These are phyloP conservation scores for Stellera chamaejasme DNA, from an alignment of 345 rosid genomes.

Conservation along the genomic window DNA sequence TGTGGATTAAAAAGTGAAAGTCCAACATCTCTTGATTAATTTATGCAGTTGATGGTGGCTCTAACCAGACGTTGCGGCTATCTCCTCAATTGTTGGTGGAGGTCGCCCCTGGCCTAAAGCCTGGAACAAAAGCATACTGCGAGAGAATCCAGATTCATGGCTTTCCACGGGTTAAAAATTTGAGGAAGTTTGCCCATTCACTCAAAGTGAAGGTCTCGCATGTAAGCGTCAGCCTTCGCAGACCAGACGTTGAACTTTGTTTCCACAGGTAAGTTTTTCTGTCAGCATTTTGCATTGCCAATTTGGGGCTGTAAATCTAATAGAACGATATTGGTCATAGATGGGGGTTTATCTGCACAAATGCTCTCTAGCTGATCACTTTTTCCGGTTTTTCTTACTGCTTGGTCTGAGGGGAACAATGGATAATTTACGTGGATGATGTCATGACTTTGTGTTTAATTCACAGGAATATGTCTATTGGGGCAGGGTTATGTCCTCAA, in stretches of 20 bases:
- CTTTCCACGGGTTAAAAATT: constrained; percentile 43
- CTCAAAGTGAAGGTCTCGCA: constrained; percentile 41
- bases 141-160: constrained; percentile 71
- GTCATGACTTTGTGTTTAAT: neutral
- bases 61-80: constrained; percentile 25
- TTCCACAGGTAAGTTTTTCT: constrained; percentile 62
- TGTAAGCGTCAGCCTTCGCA: constrained; percentile 26
- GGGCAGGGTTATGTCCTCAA: constrained; percentile 67
- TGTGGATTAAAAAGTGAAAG: neutral
- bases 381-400: no score
- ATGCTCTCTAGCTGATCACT: no score
- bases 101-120: constrained; percentile 64
- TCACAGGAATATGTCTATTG: constrained; percentile 74
- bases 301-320: no score
- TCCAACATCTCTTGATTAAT: neutral
- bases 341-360: no score
- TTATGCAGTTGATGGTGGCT: constrained; percentile 51
- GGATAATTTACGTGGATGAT: no score
- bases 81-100: constrained; percentile 45
- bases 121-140: constrained; percentile 41
- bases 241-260: constrained; percentile 54
- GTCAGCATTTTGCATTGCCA: neutral
- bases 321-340: no score
- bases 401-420: no score
- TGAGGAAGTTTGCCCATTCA: constrained; percentile 63